Evolutionary conservation across 352 stramenopile species (phyloP), one percentile per base, ranked within the genome.

Genomic region (Globisporangium irregulare): DNA sequence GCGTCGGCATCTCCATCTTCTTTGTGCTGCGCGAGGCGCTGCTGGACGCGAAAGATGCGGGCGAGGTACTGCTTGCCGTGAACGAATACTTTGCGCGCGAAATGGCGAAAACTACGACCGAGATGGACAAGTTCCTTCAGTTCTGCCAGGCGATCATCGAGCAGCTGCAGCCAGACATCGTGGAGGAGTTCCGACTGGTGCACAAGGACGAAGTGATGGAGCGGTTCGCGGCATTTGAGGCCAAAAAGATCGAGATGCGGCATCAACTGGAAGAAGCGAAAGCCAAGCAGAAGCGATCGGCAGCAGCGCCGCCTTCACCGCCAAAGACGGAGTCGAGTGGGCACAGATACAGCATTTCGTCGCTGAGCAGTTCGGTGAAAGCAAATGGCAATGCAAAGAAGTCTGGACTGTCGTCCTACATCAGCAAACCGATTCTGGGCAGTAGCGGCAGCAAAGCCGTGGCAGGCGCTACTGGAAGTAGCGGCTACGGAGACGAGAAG

Each of bases 201-300:
- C 85, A 95, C 65, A 89, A 90, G 66, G 85, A 91, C 58, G 83
- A 92, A 74, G 85, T 93, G 24, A 91, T 93, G 81, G 87, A 92
- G 56, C 76, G 80, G 4, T 92, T 92, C 59, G 83, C 81, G 25
- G 81, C 83, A 9, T 92, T 91, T 62, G 83, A 92, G 69, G 83
- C 87, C 51, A 93, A 92, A 70, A 95, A 93, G 69, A 92, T 91
- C 60, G 85, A 93, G 59, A 91, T 94, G 86, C 79, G 86, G 27
- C 82, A 92, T 51, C 86, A 94, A 66, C 79, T 92, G 62, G 83
- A 93, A 66, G 79, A 88, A 72, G 75, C 80, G 15, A 90, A 90
- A 70, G 71, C 66, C 1, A 89, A 80, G 69, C 74, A 84, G 59
- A 74, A 76, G 12, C 76, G 74, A 48, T 68, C 70, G 12, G 70